Evolutionary conservation across 352 stramenopile species (phyloP).

Genomic region (Phytophthora palmivora): DNA sequence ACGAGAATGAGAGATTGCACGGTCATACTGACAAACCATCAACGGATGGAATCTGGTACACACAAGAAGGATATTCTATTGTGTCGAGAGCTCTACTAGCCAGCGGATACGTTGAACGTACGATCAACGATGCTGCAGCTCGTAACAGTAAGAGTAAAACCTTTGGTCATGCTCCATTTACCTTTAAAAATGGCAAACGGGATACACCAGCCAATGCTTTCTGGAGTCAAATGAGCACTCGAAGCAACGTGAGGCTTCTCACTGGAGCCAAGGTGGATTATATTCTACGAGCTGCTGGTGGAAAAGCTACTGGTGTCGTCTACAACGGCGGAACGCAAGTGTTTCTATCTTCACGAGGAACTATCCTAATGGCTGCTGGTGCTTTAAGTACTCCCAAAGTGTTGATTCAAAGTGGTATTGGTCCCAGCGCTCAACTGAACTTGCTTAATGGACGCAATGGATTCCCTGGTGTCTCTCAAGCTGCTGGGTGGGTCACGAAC

Average conservation of each 20-base stretch:
- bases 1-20: conserved; percentile 52
- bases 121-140: conserved; percentile 53
- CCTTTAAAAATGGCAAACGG: conserved; percentile 59
- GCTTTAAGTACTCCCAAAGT: conserved; percentile 80
- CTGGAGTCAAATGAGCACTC: conserved; percentile 44
- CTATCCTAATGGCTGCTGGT: conserved; percentile 76
- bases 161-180: conserved; percentile 58
- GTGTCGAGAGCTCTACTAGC: conserved; percentile 41
- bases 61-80: conserved; percentile 61
- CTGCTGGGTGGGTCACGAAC: conserved; percentile 51
- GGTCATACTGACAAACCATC: conserved; percentile 62
- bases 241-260: conserved; percentile 58
- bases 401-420: conserved; percentile 80
- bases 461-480: conserved; percentile 52
- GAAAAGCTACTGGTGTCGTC: conserved; percentile 49
- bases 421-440: conserved; percentile 54
- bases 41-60: conserved; percentile 51
- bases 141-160: conserved; percentile 63
- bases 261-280: conserved; percentile 54
- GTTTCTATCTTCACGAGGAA: conserved; percentile 38
- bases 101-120: conserved; percentile 44
- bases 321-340: conserved; percentile 52
- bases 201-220: conserved; percentile 61
- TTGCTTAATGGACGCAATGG: conserved; percentile 43
- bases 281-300: conserved; percentile 45